Evolutionary conservation across 306 rosid species (phyloP), one percentile per base, ranked within the genome.

Genomic region (Prunus mume): DNA sequence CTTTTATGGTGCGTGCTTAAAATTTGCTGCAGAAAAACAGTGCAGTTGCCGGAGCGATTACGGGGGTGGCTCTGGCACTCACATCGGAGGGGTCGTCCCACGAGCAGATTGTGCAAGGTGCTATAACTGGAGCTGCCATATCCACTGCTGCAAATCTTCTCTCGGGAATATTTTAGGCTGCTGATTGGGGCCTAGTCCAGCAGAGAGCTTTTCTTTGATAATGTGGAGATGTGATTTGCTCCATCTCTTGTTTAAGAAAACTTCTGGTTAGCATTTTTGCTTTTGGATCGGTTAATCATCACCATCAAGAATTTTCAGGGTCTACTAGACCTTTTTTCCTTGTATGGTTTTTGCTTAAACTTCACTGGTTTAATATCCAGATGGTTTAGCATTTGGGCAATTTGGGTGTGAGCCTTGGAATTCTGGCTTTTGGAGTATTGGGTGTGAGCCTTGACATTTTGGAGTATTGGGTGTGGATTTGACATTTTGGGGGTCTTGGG

Each of bases 101-200:
- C 30, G 96, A 90, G 86, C 93, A 90, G 65, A 88, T 94, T 66
- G 93, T 86, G 76, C 95, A 89, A 65, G 85, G 91, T 51, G 97
- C 97, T 3, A 90, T 94, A 46, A 90, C 98, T 6, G 98, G 98
- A 38, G 97, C 96, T 2, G 98, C 97, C 1, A 75, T 94, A 43
- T 90, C 97, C 38, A 81, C 95, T 1, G 95, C 96, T n/a, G 93
- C 97, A 32, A 90, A 91, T 85, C 92, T 94, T 67, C 92, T 91
- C 22, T 63, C 87, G 2, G 88, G 91, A 52, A 84, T 90, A 49
- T 90, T 90, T 84, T 93, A 81, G 77, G 81, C 9, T 57, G 43
- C 43, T 34, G 54, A 15, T 24, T 2, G 3, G 55, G 67, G 0
- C 10, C 2, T 24, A 17, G 50, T 72, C 65, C 76, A 43, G 13